Conservation (phyloP, 345 rosid genomes). For the Eucalyptus cloeziana region DNA sequence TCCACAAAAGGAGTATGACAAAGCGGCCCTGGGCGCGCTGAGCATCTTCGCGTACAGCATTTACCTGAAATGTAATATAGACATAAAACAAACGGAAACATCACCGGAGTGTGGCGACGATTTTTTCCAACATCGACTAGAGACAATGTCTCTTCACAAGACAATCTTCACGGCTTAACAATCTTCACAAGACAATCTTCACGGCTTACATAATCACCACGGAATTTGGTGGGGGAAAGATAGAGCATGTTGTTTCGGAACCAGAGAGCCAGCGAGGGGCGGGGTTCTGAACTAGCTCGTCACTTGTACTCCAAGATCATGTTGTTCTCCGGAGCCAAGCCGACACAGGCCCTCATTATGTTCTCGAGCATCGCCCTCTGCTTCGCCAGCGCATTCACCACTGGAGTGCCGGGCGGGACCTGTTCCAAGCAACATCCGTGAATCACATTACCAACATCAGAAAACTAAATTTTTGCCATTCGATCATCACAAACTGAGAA, state of each 20-base stretch:
- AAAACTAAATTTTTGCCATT: fast-evolving
- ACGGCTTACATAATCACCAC: not conserved
- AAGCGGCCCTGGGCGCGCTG: not conserved
- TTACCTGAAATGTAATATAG: not conserved
- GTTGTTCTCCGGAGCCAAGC: slow-evolving; percentile 94
- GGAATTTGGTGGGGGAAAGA: not conserved
- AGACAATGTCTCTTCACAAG: not conserved
- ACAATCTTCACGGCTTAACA: not conserved
- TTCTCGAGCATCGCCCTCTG: slow-evolving; percentile 98
- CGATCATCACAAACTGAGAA: not conserved
- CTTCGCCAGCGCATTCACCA: slow-evolving; percentile 91
- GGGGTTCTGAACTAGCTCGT: not conserved
- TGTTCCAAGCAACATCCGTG: not conserved
- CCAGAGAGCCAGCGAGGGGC: not conserved
- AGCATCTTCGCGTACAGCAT: not conserved
- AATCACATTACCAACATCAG: not conserved
- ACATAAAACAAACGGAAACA: not conserved
- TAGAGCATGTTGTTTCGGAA: not conserved
- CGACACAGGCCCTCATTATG: slow-evolving; percentile 86
- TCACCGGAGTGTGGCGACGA: not conserved
- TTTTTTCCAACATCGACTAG: not conserved
- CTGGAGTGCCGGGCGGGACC: slow-evolving; percentile 96
- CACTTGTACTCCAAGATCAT: slow-evolving; percentile 98
- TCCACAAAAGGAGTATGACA: not conserved
- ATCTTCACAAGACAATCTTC: not conserved